phyloP scores from a whole-genome alignment of 1,139 yeast species.

The Pichia sp. region DNA sequence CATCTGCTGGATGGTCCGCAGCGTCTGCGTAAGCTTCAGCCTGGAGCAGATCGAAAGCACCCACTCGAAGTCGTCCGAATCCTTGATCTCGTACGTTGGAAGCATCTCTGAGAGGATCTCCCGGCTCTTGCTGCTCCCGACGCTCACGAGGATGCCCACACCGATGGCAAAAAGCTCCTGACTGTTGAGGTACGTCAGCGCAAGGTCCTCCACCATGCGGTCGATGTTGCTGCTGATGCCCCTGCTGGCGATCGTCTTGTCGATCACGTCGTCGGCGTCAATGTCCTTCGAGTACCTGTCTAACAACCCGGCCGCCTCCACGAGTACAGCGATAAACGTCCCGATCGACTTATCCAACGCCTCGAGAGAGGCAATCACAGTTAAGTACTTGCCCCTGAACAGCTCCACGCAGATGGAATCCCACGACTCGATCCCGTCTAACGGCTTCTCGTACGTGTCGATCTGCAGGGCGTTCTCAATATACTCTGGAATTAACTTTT shows the following conservation, averaged over 20 bases:
- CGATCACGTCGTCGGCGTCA: conserved; percentile 2
- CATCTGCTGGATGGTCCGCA: conserved; percentile 38
- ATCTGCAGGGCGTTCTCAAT: conserved; percentile 25
- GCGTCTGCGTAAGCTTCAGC: conserved; percentile 48
- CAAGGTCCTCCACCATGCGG: conserved; percentile 57
- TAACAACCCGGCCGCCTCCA: conserved; percentile 62
- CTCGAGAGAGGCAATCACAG: conserved; percentile 59
- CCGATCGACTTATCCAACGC: conserved; percentile 63
- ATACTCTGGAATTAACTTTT: conserved; percentile 42
- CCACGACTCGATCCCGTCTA: conserved; percentile 37
- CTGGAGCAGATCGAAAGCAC: conserved; percentile 54
- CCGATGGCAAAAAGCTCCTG: conserved; percentile 62
- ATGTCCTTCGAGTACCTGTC: conserved; percentile 36
- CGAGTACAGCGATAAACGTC: conserved; percentile 57
- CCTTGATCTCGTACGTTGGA: conserved; percentile 55
- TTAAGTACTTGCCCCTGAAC: conserved; percentile 53
- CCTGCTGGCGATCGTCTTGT: conserved; percentile 18
- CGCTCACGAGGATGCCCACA: conserved; percentile 47
- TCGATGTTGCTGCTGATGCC: conserved; percentile 50
- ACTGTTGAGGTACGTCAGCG: conserved; percentile 48
- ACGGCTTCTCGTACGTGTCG: conserved; percentile 20
- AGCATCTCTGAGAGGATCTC: conserved; percentile 54
- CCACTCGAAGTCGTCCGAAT: conserved; percentile 81
- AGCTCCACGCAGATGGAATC: conserved; percentile 60
- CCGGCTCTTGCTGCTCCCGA: conserved; percentile 39